A percentile compares a stretch with the other conserved stretches of the same genome.
Conservation (phyloP, 2,329 filamentous ascomycete genomes). For the Aureobasidium sp. region DNA sequence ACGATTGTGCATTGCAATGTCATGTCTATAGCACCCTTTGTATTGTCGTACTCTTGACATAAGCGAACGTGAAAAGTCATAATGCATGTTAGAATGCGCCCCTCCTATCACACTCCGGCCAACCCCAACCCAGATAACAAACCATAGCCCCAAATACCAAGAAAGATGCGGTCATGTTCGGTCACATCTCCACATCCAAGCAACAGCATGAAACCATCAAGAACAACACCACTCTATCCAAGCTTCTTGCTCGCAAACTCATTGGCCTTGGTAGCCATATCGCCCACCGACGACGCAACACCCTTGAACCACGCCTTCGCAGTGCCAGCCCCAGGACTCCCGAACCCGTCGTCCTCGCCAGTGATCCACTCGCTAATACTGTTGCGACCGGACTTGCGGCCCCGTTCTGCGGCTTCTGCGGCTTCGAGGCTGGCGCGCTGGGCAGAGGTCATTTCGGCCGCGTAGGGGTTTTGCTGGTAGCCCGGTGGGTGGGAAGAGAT, state of each 20-base stretch:
- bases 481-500: conserved; percentile 39
- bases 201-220: not conserved
- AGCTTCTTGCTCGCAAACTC: conserved; percentile 8
- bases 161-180: not conserved
- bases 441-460: conserved; percentile 33
- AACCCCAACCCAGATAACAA: not conserved
- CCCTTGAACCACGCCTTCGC: conserved; percentile 35
- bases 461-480: conserved; percentile 42
- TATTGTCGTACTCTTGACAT: not conserved
- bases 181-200: not conserved
- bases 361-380: conserved; percentile 19
- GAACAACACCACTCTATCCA: not conserved
- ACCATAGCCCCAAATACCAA: not conserved
- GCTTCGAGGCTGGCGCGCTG: conserved; percentile 29
- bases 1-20: not conserved
- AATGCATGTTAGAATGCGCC: not conserved
- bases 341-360: conserved; percentile 24
- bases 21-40: not conserved
- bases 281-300: conserved; percentile 34
- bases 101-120: not conserved
- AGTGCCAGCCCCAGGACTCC: conserved; percentile 31
- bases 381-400: conserved; percentile 8
- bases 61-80: conserved; percentile 5
- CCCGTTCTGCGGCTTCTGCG: conserved; percentile 20
- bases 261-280: not conserved